These are phyloP conservation scores for Phytopythium helicoides DNA, from an alignment of 352 stramenopile species.

Conservation along the genomic window DNA sequence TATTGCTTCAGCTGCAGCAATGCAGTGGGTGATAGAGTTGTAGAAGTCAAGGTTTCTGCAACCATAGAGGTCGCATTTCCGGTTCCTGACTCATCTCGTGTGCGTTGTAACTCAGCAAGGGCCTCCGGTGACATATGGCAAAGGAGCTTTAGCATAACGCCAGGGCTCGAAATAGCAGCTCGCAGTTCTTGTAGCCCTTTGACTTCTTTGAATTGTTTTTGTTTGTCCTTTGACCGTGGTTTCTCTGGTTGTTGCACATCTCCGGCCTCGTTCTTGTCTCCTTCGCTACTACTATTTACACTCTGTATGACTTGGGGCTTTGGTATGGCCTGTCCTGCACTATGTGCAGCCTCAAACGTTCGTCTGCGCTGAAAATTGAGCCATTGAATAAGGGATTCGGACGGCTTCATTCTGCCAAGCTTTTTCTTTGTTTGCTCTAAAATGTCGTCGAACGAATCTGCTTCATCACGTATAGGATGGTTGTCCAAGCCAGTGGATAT, in stretches of 20 bases:
- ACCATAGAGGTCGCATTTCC: constrained; percentile 17
- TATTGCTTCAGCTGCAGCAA: constrained; percentile 70
- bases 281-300: background rate
- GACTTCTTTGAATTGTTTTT: constrained; percentile 60
- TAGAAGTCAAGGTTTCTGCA: constrained; percentile 54
- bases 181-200: constrained; percentile 63
- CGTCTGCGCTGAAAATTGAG: constrained; percentile 66
- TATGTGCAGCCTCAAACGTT: constrained; percentile 28
- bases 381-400: constrained; percentile 65
- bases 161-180: constrained; percentile 47
- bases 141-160: constrained; percentile 71
- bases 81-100: constrained; percentile 36
- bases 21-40: constrained; percentile 44
- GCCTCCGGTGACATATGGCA: constrained; percentile 57
- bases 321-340: background rate
- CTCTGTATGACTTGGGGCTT: background rate
- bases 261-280: background rate
- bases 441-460: constrained; percentile 33
- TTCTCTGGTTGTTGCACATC: constrained; percentile 12
- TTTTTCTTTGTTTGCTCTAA: constrained; percentile 26
- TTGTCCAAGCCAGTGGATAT: constrained; percentile 44
- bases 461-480: constrained; percentile 34
- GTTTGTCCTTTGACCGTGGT: constrained; percentile 52
- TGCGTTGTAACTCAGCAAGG: constrained; percentile 45
- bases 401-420: constrained; percentile 46